Percentiles rank a stretch among this genome's conserved stretches.
Evolutionary conservation across 2,329 filamentous ascomycete species (phyloP).

Genomic region (Claviceps humidiphila): DNA sequence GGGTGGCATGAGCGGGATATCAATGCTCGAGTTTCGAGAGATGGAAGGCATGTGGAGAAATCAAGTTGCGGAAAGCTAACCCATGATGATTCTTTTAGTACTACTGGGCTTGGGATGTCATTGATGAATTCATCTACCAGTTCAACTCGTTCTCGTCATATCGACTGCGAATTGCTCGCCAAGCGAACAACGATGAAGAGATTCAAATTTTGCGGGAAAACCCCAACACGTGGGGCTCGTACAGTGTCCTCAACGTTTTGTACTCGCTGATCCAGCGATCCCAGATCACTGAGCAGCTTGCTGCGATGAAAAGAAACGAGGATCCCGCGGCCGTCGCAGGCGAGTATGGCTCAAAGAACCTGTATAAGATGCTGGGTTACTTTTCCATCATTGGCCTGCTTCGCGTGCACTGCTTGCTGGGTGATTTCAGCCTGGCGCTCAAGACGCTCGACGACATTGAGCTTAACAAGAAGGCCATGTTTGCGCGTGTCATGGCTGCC

Average conservation of each 20-base stretch:
- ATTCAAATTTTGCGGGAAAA: constrained; percentile 84
- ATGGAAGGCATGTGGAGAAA: background rate
- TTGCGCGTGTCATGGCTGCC: constrained; percentile 96
- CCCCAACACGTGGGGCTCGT: constrained; percentile 98
- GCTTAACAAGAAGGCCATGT: constrained; percentile 99
- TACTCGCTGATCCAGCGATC: constrained; percentile 98
- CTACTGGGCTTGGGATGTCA: constrained; percentile 99
- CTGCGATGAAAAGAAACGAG: constrained; percentile 86
- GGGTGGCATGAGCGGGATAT: background rate
- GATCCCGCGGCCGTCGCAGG: constrained; percentile 79
- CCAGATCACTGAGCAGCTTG: constrained; percentile 94
- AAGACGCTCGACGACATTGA: constrained; percentile 99
- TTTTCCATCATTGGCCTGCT: constrained; percentile 98
- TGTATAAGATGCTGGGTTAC: constrained; percentile 98
- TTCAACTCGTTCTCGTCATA: constrained; percentile 99
- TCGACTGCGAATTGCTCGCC: constrained; percentile 77
- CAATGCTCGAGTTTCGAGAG: background rate
- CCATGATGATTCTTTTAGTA: constrained; percentile 43
- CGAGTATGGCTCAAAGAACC: constrained; percentile 84
- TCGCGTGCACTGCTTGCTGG: constrained; percentile 88
- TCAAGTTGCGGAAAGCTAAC: background rate
- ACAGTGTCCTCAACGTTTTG: constrained; percentile 96
- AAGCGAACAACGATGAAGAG: constrained; percentile 80
- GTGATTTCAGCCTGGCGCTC: constrained; percentile 93
- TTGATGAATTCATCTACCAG: constrained; percentile 99